phyloP scores from a whole-genome alignment of 2,329 filamentous ascomycete genomes.

The Phyllosticta citribraziliensis region DNA sequence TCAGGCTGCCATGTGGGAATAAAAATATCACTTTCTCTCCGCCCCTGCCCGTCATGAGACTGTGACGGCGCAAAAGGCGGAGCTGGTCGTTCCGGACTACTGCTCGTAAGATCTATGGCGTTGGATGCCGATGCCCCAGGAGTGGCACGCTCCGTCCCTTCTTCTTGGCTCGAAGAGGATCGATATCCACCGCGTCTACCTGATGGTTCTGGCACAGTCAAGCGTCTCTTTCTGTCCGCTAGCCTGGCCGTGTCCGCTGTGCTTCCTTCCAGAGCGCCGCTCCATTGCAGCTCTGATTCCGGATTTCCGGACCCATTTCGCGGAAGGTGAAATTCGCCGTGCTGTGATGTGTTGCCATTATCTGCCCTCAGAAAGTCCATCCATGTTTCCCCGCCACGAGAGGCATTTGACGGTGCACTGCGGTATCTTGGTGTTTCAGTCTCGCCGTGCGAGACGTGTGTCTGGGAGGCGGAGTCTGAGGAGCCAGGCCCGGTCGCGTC shows the following conservation, averaged over 20 bases:
- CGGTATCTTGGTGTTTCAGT: not conserved
- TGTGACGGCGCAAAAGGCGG: not conserved
- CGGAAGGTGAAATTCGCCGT: not conserved
- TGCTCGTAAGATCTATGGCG: not conserved
- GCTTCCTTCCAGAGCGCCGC: not conserved
- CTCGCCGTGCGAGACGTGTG: not conserved
- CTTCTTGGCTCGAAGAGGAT: not conserved
- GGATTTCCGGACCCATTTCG: not conserved
- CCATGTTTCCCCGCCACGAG: slow-evolving; percentile 23
- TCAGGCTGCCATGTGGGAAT: slow-evolving; percentile 85
- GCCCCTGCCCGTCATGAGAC: not conserved
- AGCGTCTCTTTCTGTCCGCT: slow-evolving; percentile 26
- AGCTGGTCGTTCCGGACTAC: not conserved
- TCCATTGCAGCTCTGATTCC: too few species aligned
- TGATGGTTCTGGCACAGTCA: slow-evolving; percentile 25
- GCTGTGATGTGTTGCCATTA: slow-evolving; percentile 6
- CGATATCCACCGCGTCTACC: slow-evolving; percentile 20
- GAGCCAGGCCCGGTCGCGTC: not conserved
- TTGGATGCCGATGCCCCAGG: not conserved
- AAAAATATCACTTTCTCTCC: slow-evolving; percentile 28
- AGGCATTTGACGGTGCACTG: not conserved
- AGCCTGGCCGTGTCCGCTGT: slow-evolving; percentile 1
- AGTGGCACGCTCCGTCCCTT: not conserved
- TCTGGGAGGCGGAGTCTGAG: not conserved
- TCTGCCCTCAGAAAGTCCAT: slow-evolving; percentile 23